Evolutionary conservation across 805 yeast species (phyloP).

Genomic region (Candida oleophila): DNA sequence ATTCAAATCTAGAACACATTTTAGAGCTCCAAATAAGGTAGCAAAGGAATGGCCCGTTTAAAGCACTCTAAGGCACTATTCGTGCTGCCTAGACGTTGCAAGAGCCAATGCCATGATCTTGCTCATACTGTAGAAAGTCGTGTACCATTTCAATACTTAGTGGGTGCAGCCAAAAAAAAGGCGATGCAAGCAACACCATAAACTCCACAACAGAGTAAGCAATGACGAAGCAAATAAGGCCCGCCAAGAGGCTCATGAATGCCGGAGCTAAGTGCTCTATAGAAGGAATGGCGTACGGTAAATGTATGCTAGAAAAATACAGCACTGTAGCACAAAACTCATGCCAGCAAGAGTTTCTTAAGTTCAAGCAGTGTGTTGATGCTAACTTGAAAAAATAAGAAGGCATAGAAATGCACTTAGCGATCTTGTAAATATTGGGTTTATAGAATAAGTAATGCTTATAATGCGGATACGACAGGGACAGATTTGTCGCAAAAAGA

Average conservation of each 20-base stretch:
- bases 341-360: slow-evolving; percentile 51
- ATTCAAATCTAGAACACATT: too few relatives aligned
- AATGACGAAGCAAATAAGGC: slow-evolving; percentile 26
- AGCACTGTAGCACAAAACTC: slow-evolving; percentile 49
- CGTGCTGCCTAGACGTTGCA: too few relatives aligned
- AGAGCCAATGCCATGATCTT: too few relatives aligned
- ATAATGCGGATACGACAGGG: not conserved
- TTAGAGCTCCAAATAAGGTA: too few relatives aligned
- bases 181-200: too few relatives aligned
- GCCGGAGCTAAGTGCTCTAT: slow-evolving; percentile 41
- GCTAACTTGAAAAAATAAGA: slow-evolving; percentile 25
- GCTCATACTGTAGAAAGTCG: too few relatives aligned
- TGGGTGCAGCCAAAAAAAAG: too few relatives aligned
- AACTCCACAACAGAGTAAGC: not conserved
- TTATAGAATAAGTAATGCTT: not conserved
- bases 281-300: slow-evolving; percentile 51
- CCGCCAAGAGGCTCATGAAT: slow-evolving; percentile 40
- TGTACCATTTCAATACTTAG: too few relatives aligned
- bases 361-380: slow-evolving; percentile 51
- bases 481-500: not conserved
- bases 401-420: too few relatives aligned
- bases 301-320: slow-evolving; percentile 52
- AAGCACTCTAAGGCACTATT: too few relatives aligned
- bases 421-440: not conserved
- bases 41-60: too few relatives aligned